phyloP scores from a whole-genome alignment of 306 rosid species.

The Dryas drummondii region DNA sequence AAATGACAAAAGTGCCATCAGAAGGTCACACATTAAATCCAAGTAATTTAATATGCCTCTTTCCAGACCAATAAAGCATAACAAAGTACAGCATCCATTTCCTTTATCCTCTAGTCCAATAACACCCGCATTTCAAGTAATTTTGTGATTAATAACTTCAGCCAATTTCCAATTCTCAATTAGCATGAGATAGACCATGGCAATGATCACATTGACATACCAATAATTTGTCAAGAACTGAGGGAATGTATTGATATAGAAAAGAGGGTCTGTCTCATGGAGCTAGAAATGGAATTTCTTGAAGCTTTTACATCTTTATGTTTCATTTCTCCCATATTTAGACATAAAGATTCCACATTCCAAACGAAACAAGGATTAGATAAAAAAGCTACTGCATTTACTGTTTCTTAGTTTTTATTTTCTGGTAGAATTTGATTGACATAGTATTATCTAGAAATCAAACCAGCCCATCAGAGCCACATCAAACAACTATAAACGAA shows the following conservation, averaged over 20 bases:
- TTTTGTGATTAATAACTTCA: neutral
- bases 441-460: neutral
- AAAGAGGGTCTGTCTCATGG: neutral
- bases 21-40: neutral
- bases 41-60: neutral
- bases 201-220: neutral
- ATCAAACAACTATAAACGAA: constrained; percentile 7
- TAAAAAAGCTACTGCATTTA: neutral
- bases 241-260: neutral
- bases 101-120: neutral
- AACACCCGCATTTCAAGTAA: neutral
- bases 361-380: neutral
- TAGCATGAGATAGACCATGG: neutral
- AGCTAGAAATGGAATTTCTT: neutral
- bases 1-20: neutral
- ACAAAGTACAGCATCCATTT: neutral
- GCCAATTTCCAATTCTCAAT: neutral
- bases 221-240: neutral
- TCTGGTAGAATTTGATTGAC: neutral
- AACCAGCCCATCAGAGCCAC: constrained; percentile 4
- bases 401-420: neutral
- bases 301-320: neutral
- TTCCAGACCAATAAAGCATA: neutral
- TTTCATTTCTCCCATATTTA: neutral
- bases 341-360: neutral